A percentile compares a stretch with the other conserved stretches of the same genome.
Evolutionary conservation across 768 basidiomycete genomes (phyloP).

Genomic region (Trametes cingulata): DNA sequence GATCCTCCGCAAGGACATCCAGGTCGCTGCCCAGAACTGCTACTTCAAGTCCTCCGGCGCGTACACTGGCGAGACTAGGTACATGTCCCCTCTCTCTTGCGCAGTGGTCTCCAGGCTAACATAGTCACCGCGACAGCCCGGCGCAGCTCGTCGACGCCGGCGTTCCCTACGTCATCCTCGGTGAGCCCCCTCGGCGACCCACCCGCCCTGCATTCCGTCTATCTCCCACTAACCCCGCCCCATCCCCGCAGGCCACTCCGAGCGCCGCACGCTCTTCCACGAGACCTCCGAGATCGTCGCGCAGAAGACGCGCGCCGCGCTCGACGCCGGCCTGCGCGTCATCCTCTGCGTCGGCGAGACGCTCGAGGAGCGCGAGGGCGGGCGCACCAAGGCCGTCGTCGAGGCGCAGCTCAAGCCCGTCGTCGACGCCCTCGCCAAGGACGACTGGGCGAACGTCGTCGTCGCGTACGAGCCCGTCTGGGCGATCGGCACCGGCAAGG

Average conservation of each 20-base stretch:
- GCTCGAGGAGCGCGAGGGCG: constrained; percentile 80
- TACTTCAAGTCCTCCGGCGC: constrained; percentile 81
- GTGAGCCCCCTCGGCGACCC: constrained; percentile 38
- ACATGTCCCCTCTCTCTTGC: constrained; percentile 18
- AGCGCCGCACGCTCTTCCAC: constrained; percentile 90
- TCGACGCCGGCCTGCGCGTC: constrained; percentile 74
- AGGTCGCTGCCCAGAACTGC: constrained; percentile 90
- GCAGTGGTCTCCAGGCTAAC: neutral
- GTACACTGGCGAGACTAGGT: constrained; percentile 98
- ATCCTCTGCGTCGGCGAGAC: constrained; percentile 98
- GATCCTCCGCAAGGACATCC: constrained; percentile 60
- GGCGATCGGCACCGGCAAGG: constrained; percentile 98
- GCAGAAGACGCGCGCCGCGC: constrained; percentile 80
- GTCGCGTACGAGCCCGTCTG: constrained; percentile 97
- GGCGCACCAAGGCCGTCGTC: constrained; percentile 76
- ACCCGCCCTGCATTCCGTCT: neutral
- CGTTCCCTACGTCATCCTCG: constrained; percentile 91
- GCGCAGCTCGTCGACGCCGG: constrained; percentile 82
- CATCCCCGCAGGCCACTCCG: constrained; percentile 75
- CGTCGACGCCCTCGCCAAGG: constrained; percentile 56
- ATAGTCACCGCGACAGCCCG: constrained; percentile 48
- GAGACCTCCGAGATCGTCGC: constrained; percentile 85
- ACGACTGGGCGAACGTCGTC: constrained; percentile 87
- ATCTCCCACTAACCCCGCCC: neutral
- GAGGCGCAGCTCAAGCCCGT: constrained; percentile 80